Evolutionary conservation across 768 basidiomycete genomes (phyloP), one percentile per base, ranked within the genome.

Genomic region (Podaxis pistillaris): DNA sequence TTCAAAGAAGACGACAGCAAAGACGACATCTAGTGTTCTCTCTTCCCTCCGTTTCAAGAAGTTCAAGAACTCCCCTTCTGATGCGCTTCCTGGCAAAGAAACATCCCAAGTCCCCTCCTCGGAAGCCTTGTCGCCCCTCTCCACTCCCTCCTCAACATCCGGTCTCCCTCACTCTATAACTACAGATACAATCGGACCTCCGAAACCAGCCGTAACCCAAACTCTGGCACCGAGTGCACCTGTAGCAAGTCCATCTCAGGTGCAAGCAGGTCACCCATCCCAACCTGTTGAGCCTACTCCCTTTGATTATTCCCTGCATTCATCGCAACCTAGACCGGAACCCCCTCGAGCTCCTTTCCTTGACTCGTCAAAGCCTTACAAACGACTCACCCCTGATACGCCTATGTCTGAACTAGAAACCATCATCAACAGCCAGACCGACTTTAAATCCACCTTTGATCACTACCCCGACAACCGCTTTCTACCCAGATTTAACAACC

Each of bases 21-120:
- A 37, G 38, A 22, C 28, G 26, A 11, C 47, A 8, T 2, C 5
- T 51, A 28, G 17, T 24, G 36, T 4, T 26, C 36, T 38, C 19
- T 49, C 47, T 50, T 51, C 30, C 15, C 19, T 50, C 15, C 58
- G 47, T 26, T 59, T 59, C 49, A 59, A 59, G 7, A 59, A 59
- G 38, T 17, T 19, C 24, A 36, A 22, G 13, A 5, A 36, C 13
- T 3, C 19, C 11, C 7, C 22, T 40, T 17, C 44, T n/a, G 28
- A 51, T 38, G 8, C 33, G 19, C 47, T 15, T 11, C 13, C 22
- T 24, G 11, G 19, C 36, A 19, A n/a, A 24, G 37, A 38, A 26
- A 17, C 49, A n/a, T 40, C 49, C 22, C 22, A 47, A 19, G 17
- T 44, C 12, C 24, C 7, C 26, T 19, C n/a, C 44, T 19, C 6